phyloP scores from a whole-genome alignment of 805 yeast genomes.

The Saturnispora saitoi region DNA sequence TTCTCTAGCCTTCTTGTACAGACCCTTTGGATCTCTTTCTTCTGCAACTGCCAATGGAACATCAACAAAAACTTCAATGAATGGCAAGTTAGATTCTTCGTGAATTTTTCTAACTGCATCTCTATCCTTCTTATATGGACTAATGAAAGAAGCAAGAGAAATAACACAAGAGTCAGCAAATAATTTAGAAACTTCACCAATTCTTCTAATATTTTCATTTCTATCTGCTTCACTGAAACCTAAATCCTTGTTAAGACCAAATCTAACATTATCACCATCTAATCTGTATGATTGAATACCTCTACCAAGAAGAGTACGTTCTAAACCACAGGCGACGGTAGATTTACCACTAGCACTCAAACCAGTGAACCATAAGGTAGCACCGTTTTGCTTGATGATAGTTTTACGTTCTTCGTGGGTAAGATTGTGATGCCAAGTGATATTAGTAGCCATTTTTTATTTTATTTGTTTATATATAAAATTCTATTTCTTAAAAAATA shows the following conservation, averaged over 20 bases:
- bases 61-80: constrained; percentile 85
- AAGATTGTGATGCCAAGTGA: constrained; percentile 92
- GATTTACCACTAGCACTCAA: constrained; percentile 90
- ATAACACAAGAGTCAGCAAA: constrained; percentile 90
- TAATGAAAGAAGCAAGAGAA: constrained; percentile 84
- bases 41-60: constrained; percentile 94
- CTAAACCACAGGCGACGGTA: constrained; percentile 91
- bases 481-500: no score
- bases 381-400: constrained; percentile 73
- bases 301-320: constrained; percentile 64
- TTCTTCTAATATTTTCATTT: constrained; percentile 91
- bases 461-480: neutral
- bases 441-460: constrained; percentile 75
- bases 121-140: constrained; percentile 84
- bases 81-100: constrained; percentile 64
- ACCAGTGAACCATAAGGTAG: constrained; percentile 93
- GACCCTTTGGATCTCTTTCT: constrained; percentile 94
- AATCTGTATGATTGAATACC: constrained; percentile 74
- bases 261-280: constrained; percentile 91
- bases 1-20: constrained; percentile 93
- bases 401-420: constrained; percentile 72
- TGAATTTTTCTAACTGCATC: constrained; percentile 80
- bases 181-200: constrained; percentile 86
- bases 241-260: constrained; percentile 89
- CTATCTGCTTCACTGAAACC: constrained; percentile 90